Percentiles rank a stretch among this genome's conserved stretches.
Evolutionary conservation across 257 asterid genomes (phyloP).

Genomic region (Euphrasia confusa): DNA sequence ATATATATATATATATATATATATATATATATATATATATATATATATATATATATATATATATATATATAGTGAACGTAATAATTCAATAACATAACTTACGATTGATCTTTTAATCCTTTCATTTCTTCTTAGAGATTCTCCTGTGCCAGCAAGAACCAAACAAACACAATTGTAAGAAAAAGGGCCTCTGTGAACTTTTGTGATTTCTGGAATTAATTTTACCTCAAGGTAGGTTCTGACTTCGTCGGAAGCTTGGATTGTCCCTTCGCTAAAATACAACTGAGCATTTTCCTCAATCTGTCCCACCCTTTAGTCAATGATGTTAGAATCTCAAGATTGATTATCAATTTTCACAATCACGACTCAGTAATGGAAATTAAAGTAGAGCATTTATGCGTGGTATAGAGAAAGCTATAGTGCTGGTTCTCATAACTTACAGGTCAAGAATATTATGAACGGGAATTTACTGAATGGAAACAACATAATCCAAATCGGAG

Average conservation of each 20-base stretch:
- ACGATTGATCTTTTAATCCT: neutral
- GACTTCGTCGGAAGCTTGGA: slow-evolving; percentile 62
- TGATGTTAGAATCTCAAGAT: neutral
- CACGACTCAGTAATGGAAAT: neutral
- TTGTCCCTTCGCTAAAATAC: slow-evolving; percentile 62
- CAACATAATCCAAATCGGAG: slow-evolving; percentile 7
- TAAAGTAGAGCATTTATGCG: neutral
- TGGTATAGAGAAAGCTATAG: neutral
- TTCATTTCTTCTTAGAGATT: slow-evolving; percentile 24
- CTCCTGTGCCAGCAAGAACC: slow-evolving; percentile 33
- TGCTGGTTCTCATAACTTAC: neutral
- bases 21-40: too few species aligned
- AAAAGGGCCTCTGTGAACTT: neutral
- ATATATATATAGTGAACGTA: too few species aligned
- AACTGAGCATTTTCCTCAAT: slow-evolving; percentile 81
- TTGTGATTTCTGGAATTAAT: neutral
- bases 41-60: too few species aligned
- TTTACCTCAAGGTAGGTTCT: slow-evolving; percentile 56
- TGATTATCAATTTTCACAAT: slow-evolving; percentile 9
- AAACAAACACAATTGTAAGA: neutral
- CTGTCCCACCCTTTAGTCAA: slow-evolving; percentile 62
- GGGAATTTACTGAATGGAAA: slow-evolving; percentile 3
- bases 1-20: too few species aligned
- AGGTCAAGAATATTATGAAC: neutral
- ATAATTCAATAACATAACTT: too few species aligned